phyloP scores from a whole-genome alignment of 495 filamentous ascomycete species.

The Rostrohypoxylon terebratum region DNA sequence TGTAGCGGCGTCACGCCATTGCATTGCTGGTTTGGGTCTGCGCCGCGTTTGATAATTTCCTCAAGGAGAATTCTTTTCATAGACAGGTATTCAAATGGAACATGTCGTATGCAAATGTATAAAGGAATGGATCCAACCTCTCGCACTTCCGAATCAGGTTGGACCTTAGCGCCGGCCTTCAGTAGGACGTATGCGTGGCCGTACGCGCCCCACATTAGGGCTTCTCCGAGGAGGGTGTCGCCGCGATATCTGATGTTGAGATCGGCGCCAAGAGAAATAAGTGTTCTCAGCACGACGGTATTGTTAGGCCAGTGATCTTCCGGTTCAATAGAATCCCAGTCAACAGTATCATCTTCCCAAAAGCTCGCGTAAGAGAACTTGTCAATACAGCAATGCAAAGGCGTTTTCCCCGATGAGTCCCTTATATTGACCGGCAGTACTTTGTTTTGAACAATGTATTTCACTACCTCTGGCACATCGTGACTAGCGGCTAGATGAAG shows the following conservation, averaged over 20 bases:
- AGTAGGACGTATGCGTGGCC: not conserved
- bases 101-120: too few species aligned
- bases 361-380: too few species aligned
- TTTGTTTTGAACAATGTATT: conserved; percentile 2
- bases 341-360: not conserved
- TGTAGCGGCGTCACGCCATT: not conserved
- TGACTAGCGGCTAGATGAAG: not conserved
- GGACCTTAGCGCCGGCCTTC: conserved; percentile 10
- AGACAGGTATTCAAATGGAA: not conserved
- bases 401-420: not conserved
- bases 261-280: conserved; percentile 19
- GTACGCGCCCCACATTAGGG: not conserved
- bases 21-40: conserved; percentile 2
- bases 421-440: not conserved
- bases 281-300: not conserved
- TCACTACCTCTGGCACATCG: not conserved
- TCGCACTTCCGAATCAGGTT: not conserved
- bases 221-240: not conserved
- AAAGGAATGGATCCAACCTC: too few species aligned
- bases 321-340: not conserved
- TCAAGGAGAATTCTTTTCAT: not conserved
- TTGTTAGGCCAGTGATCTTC: not conserved
- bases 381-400: too few species aligned
- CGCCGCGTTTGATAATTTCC: conserved; percentile 4
- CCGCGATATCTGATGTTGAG: not conserved